Evolutionary conservation across 2,329 filamentous ascomycete genomes (phyloP).

Genomic region (Colletotrichum acutatum): DNA sequence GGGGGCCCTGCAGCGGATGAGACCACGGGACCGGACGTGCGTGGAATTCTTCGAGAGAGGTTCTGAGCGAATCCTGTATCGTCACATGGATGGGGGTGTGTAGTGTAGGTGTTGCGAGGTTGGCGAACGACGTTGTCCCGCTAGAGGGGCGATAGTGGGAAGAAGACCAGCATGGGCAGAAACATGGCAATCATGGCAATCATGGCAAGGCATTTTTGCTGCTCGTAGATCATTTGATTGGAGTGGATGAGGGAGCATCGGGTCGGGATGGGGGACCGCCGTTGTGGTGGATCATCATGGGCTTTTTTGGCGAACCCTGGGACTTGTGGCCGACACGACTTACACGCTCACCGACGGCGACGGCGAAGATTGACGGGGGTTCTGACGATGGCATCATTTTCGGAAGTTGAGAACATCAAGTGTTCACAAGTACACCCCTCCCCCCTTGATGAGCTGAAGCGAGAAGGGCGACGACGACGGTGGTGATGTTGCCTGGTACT

Average conservation of each 20-base stretch:
- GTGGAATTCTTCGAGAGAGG: background rate
- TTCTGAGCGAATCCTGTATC: conserved; percentile 11
- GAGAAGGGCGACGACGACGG: background rate
- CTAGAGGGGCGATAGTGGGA: conserved; percentile 15
- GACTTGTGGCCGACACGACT: background rate
- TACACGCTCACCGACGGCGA: conserved; percentile 18
- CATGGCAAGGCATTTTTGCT: conserved; percentile 11
- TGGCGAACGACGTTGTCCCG: conserved; percentile 6
- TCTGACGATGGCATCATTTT: background rate
- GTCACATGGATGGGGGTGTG: conserved; percentile 13
- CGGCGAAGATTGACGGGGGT: conserved; percentile 1
- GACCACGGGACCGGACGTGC: conserved; percentile 28
- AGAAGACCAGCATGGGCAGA: conserved; percentile 1
- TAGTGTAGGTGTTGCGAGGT: background rate
- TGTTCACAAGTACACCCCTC: background rate
- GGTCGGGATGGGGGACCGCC: background rate
- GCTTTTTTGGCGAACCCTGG: background rate
- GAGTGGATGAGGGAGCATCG: background rate
- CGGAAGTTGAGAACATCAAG: background rate
- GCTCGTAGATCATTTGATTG: conserved; percentile 16
- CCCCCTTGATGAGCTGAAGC: conserved; percentile 26
- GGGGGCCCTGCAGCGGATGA: conserved; percentile 8
- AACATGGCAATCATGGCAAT: conserved; percentile 12
- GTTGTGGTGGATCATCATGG: background rate
- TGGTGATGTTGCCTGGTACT: background rate